These are phyloP conservation scores for Aspergillus ochraceoroseus DNA, from an alignment of 2,329 filamentous ascomycete species.

Conservation along the genomic window DNA sequence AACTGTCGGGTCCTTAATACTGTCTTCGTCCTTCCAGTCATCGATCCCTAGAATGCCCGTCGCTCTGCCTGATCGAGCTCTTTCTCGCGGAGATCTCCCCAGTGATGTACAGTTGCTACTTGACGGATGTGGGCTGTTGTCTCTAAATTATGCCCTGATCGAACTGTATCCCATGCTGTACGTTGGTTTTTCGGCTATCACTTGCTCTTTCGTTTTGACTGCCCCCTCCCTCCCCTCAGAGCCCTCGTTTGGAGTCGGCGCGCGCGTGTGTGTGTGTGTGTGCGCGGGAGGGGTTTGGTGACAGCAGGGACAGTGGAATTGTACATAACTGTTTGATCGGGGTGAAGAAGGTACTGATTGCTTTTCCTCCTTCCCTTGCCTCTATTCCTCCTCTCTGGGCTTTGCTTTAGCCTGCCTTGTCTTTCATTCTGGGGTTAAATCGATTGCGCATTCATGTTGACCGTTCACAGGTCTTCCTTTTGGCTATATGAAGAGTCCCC, in stretches of 20 bases:
- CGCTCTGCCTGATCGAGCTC: constrained; percentile 7
- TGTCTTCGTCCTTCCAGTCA: constrained; percentile 11
- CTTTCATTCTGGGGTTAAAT: constrained; percentile 4
- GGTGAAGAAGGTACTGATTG: constrained; percentile 8
- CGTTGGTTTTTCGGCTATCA: constrained; percentile 6
- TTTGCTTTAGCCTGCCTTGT: constrained; percentile 8
- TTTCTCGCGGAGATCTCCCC: constrained; percentile 11
- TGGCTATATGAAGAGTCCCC: constrained; percentile 26
- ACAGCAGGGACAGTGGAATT: not conserved
- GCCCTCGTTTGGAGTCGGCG: too few relatives aligned
- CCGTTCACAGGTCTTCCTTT: constrained; percentile 11
- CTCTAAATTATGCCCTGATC: constrained; percentile 21
- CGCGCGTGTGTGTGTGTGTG: too few relatives aligned
- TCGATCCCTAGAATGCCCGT: constrained; percentile 12
- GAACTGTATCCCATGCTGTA: constrained; percentile 24
- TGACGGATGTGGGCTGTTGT: constrained; percentile 13
- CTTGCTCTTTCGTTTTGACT: constrained; percentile 9
- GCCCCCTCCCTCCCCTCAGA: constrained; percentile 2
- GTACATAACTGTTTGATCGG: constrained; percentile 10
- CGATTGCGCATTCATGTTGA: constrained; percentile 12
- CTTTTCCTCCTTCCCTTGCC: constrained; percentile 2
- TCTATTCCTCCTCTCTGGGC: not conserved
- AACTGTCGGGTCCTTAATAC: constrained; percentile 25
- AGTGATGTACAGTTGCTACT: constrained; percentile 24
- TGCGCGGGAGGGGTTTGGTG: too few relatives aligned